A percentile compares a stretch with the other conserved stretches of the same genome.
phyloP scores from a whole-genome alignment of 768 basidiomycete genomes.

The Boletus edulis region DNA sequence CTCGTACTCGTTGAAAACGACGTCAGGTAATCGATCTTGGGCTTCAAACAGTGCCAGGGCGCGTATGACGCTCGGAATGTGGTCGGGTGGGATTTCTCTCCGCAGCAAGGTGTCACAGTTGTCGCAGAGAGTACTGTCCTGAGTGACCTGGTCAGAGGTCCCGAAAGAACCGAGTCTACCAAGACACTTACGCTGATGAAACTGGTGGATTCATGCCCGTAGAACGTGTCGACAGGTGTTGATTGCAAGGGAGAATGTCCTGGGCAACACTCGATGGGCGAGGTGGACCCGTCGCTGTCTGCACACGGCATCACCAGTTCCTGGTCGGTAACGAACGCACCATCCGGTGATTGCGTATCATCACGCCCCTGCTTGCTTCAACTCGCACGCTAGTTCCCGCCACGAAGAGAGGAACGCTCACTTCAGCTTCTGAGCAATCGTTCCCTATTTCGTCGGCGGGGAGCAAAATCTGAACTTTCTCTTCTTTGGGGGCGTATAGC shows the following conservation, averaged over 20 bases:
- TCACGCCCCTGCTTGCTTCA: neutral
- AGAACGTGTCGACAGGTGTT: neutral
- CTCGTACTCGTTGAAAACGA: conserved; percentile 12
- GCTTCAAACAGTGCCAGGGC: conserved; percentile 17
- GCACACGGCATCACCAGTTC: neutral
- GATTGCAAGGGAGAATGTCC: neutral
- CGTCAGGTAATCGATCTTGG: conserved; percentile 4
- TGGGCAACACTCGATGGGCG: neutral
- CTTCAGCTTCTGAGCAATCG: neutral
- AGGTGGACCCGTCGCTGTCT: neutral
- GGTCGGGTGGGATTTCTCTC: conserved; percentile 15
- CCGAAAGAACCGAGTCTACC: neutral
- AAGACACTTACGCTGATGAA: conserved; percentile 9
- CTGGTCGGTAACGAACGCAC: neutral
- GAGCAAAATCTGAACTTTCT: neutral
- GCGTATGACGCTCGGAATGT: conserved; percentile 23
- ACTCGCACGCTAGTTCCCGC: neutral
- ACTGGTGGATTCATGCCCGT: conserved; percentile 4
- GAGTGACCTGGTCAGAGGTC: neutral
- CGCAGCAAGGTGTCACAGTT: conserved; percentile 11
- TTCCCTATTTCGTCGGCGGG: neutral
- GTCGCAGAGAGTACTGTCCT: conserved; percentile 16
- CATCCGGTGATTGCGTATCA: neutral
- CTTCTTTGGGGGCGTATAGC: neutral
- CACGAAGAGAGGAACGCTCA: neutral